phyloP scores from a whole-genome alignment of 345 rosid species.

The Salix exigua region DNA sequence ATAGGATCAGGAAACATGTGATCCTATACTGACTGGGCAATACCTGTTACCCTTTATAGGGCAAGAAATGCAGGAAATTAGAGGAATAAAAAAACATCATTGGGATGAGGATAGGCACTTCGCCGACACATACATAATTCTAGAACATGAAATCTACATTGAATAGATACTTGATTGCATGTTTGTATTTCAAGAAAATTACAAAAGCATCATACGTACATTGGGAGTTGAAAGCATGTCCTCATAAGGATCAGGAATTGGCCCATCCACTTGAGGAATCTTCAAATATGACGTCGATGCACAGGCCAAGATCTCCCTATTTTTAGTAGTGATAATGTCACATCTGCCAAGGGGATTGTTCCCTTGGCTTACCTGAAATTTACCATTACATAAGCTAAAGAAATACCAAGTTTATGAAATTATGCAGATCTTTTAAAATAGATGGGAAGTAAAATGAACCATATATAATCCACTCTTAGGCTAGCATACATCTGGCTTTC shows the following conservation, averaged over 20 bases:
- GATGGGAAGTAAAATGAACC: neutral
- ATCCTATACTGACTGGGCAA: neutral
- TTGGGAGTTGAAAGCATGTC: slow-evolving; percentile 90
- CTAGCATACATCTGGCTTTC: neutral
- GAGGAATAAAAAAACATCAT: neutral
- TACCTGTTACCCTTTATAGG: neutral
- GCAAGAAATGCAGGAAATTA: neutral
- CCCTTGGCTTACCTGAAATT: slow-evolving; percentile 36
- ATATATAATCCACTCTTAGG: neutral
- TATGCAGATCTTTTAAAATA: neutral
- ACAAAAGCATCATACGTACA: slow-evolving; percentile 40
- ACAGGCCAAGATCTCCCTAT: slow-evolving; percentile 18
- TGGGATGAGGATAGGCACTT: neutral
- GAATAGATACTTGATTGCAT: neutral
- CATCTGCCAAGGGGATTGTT: slow-evolving; percentile 17
- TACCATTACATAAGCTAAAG: slow-evolving; percentile 4
- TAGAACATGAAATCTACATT: neutral
- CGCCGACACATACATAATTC: neutral
- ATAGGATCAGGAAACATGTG: neutral
- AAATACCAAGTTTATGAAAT: neutral
- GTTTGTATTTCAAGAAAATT: neutral
- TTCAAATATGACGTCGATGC: slow-evolving; percentile 31
- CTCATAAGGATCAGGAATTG: slow-evolving; percentile 89
- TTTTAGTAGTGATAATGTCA: slow-evolving; percentile 9
- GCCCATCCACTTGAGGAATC: slow-evolving; percentile 93